Evolutionary conservation across 192 early-diverging fungal genomes (phyloP), one percentile per base, ranked within the genome.

Genomic region (Phlyctochytrium bullatum): DNA sequence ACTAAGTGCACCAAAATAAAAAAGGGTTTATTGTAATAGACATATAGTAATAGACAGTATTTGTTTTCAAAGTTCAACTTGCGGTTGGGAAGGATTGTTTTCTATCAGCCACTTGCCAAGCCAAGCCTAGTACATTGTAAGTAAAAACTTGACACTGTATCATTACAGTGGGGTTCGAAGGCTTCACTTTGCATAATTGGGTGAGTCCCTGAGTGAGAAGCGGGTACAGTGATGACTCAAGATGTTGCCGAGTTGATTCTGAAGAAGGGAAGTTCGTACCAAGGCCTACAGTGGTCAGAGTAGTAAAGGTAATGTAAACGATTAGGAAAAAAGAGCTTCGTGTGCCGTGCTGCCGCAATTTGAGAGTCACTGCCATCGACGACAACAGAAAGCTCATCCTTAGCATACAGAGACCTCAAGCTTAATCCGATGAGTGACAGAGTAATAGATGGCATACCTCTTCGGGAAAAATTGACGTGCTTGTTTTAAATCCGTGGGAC

Each of bases 121-220:
- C 76, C 76, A 82, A 0, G 61, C 68, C 77, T 76, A n/a, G n/a
- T n/a, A n/a, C n/a, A n/a, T n/a, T n/a, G n/a, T n/a, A n/a, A n/a
- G n/a, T n/a, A n/a, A n/a, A n/a, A n/a, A n/a, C n/a, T n/a, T n/a
- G n/a, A n/a, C n/a, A n/a, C n/a, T n/a, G n/a, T n/a, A n/a, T n/a
- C n/a, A n/a, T 62, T 68, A 79, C 78, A 27, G 75, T 74, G 34
- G 83, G 83, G 36, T 81, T 80, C 29, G 72, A 74, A 4, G 83
- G 83, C 60, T 84, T 84, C 59, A 74, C 78, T 59, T 84, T 81
- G 73, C 77, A 81, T 34, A 84, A 53, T 64, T 76, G 72, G 16
- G 83, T 81, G n/a, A 84, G 72, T 0, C 83, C 83, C 31, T 80
- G 66, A 20, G 75, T 57, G 24, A 84, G 65, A 1, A 72, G 67